Conservation (phyloP, 768 basidiomycete species). For the Russula sp. region DNA sequence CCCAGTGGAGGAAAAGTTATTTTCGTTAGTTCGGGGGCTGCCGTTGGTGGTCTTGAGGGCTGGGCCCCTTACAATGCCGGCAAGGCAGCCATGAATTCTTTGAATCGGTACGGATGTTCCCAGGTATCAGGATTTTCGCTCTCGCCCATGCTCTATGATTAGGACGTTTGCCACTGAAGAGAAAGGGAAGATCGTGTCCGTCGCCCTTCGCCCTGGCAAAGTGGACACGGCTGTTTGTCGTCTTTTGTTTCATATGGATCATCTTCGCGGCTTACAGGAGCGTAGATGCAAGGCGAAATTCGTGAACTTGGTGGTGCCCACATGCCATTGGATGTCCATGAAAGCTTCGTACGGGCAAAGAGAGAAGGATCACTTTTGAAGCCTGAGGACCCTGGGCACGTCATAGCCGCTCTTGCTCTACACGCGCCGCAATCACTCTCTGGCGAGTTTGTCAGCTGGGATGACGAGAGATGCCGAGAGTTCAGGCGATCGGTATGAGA, state of each 20-base stretch:
- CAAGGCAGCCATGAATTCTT: slow-evolving; percentile 84
- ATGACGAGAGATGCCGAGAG: slow-evolving; percentile 58
- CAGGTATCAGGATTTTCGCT: not conserved
- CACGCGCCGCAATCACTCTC: slow-evolving; percentile 53
- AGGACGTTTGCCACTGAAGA: slow-evolving; percentile 87
- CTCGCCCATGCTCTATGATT: not conserved
- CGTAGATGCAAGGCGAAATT: slow-evolving; percentile 65
- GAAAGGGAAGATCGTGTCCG: slow-evolving; percentile 52
- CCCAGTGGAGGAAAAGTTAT: slow-evolving; percentile 58
- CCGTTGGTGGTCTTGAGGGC: slow-evolving; percentile 54
- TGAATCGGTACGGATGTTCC: slow-evolving; percentile 39
- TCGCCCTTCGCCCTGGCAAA: slow-evolving; percentile 83
- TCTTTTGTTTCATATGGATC: slow-evolving; percentile 2
- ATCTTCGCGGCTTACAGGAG: slow-evolving; percentile 1
- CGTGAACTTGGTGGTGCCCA: slow-evolving; percentile 44
- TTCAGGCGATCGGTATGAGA: slow-evolving; percentile 35
- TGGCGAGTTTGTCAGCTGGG: slow-evolving; percentile 81
- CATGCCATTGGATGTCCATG: slow-evolving; percentile 53
- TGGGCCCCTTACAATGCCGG: slow-evolving; percentile 82
- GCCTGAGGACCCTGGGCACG: slow-evolving; percentile 68
- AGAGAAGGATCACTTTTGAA: slow-evolving; percentile 64
- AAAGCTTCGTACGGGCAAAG: slow-evolving; percentile 52
- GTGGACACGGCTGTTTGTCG: slow-evolving; percentile 71
- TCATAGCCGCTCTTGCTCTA: slow-evolving; percentile 73
- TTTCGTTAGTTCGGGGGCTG: slow-evolving; percentile 83